Base-by-base conservation (phyloP, 75 land plant species). In the Selaginella tamariscina region DNA sequence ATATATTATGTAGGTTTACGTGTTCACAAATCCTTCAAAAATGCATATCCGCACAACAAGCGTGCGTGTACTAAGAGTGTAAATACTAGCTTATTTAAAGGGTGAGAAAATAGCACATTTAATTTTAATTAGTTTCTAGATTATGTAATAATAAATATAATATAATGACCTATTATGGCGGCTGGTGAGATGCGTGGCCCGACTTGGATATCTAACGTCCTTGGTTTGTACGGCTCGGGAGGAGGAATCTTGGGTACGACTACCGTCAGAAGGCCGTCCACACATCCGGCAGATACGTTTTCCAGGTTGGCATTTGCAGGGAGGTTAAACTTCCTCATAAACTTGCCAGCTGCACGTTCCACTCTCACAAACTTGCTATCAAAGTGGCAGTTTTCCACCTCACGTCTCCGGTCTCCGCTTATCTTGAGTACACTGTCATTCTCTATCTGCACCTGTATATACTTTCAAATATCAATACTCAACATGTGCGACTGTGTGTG, bases 171-270 rank as follows among this genome's bases (percentile, higher is more conserved):
- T n/a, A n/a, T n/a, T 15, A 39, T 15, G 49, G 49, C 15, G 49
- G 49, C 49, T 39, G 49, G 49, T 39, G 11, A 39, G 49, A 15
- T 39, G 49, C 49, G n/a, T 59, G 8, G 62, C 21, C 62, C 26
- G 24, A 59, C 62, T 5, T 59, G 5, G 5, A 59, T 27, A n/a
- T 59, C 62, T 2, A 8, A 59, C 8, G 62, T 59, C 21, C 23
- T 59, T 5, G 62, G 62, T 23, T 27, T 59, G 26, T 59, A 26
- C 8, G 62, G 26, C 23, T 59, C 62, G 21, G 62, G 62, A 59
- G 62, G 62, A 23, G 62, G 62, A 21, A 59, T 59, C 62, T 59
- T 59, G 2, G 62, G 62, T 23, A 59, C 62, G 5, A 59, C 62
- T 27, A 59, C 62, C 8, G 62, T 59, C 9, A 59, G 62, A 2